Base-by-base conservation (phyloP, 768 basidiomycete genomes). In the Suillus discolor region DNA sequence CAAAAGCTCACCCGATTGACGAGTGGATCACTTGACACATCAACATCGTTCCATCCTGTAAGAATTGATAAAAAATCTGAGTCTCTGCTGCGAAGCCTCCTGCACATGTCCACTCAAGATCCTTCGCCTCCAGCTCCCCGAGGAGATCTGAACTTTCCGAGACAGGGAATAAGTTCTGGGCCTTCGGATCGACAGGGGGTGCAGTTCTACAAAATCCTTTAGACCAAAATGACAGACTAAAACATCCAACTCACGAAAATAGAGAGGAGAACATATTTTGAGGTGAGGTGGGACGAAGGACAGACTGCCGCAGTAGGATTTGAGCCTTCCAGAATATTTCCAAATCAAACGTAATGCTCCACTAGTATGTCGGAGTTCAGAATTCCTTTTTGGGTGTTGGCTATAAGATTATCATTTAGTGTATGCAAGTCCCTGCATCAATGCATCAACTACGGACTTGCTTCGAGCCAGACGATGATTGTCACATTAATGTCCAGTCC, bases 21-120 rank as follows among this genome's bases (percentile, higher is more conserved):
- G 93, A 94, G 80, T 96, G 91, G 71, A 96, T 95, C 62, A 96
- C 83, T 78, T 96, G 94, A 72, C 85, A 89, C 87, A 91, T 89
- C 67, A 96, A 67, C 62, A 86, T 84, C 18, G 85, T 85, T 6
- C 95, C 96, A 80, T 96, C 93, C 42, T 89, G 87, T 9, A 92
- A 82, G 70, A 91, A 84, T 54, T 89, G 81, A 78, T 99, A 99
- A 80, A 90, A 99, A 0, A 76, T 83, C 74, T 97, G 94, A 0
- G 97, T 97, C 77, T 99, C 97, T 0, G 95, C 91, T 31, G 87
- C 84, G 75, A 99, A 97, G 1, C 96, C 94, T 59, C 87, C 83
- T 0, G 88, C 81, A 76, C 92, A 94, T 38, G 86, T 74, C 95
- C 94, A 97, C 74, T 92, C 89, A 39, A 86, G 85, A 77, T 97